phyloP scores from a whole-genome alignment of 2,329 filamentous ascomycete species.

The Fusarium clavum region DNA sequence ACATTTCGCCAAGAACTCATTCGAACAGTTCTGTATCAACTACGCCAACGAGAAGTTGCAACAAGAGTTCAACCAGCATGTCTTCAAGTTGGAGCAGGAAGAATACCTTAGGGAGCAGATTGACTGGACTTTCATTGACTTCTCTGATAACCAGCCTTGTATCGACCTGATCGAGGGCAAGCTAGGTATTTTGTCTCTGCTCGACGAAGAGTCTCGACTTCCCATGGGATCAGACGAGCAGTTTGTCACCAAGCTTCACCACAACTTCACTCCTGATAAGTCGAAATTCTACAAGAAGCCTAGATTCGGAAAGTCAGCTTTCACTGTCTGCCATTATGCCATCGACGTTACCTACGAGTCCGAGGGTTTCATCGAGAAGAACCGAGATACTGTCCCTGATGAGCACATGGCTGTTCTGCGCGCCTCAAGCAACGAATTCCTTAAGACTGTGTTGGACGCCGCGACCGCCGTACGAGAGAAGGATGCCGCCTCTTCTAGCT shows the following conservation, averaged over 20 bases:
- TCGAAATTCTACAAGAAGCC: constrained; percentile 99
- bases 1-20: constrained; percentile 99
- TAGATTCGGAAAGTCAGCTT: constrained; percentile 94
- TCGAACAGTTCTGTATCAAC: constrained; percentile 99
- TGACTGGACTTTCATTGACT: constrained; percentile 99
- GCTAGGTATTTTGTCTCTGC: constrained; percentile 87
- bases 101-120: constrained; percentile 97
- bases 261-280: constrained; percentile 91
- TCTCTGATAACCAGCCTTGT: constrained; percentile 98
- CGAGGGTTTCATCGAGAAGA: constrained; percentile 99
- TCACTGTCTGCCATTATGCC: constrained; percentile 98
- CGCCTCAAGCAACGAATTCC: constrained; percentile 85
- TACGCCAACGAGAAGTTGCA: constrained; percentile 99
- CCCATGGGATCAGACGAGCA: constrained; percentile 98
- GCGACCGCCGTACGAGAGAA: constrained; percentile 91
- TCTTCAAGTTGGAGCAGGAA: constrained; percentile 99
- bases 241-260: constrained; percentile 95
- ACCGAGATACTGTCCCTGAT: constrained; percentile 97
- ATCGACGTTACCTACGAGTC: constrained; percentile 99
- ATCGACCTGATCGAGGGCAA: constrained; percentile 99
- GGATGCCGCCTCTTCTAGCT: constrained; percentile 74
- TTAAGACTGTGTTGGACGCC: constrained; percentile 85
- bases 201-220: constrained; percentile 95
- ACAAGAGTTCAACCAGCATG: constrained; percentile 99
- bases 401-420: constrained; percentile 96